phyloP scores from a whole-genome alignment of 1,284 basidiomycete genomes.

The Malassezia psittaci region DNA sequence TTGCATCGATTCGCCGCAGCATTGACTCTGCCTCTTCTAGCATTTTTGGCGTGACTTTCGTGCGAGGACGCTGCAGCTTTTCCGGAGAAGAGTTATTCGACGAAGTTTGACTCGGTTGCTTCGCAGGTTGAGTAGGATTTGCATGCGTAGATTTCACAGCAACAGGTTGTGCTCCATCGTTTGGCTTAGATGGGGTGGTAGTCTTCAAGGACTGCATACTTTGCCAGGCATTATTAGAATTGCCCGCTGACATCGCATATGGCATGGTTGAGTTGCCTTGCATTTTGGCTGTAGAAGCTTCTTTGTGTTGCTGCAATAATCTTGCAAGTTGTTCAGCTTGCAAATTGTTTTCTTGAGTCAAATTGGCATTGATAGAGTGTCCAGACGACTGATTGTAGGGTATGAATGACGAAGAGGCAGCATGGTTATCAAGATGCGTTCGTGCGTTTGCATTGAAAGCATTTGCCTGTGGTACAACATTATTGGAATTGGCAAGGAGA shows the following conservation, averaged over 20 bases:
- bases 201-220: too few relatives aligned
- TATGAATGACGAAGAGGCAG: too few relatives aligned
- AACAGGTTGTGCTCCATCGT: slow-evolving; percentile 6
- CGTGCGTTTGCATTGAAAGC: slow-evolving; percentile 3
- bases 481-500: neutral
- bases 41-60: slow-evolving; percentile 26
- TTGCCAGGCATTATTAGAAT: too few relatives aligned
- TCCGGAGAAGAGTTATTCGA: neutral
- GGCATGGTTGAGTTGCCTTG: too few relatives aligned
- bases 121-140: neutral
- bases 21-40: slow-evolving; percentile 31
- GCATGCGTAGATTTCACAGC: neutral
- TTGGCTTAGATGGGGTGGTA: neutral
- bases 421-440: neutral
- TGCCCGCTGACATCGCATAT: too few relatives aligned
- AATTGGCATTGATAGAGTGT: too few relatives aligned
- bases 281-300: too few relatives aligned
- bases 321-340: slow-evolving; percentile 29
- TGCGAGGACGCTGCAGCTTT: neutral
- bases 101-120: neutral
- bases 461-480: too few relatives aligned
- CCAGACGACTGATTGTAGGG: too few relatives aligned
- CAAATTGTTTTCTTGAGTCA: slow-evolving; percentile 14
- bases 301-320: slow-evolving; percentile 17
- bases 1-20: slow-evolving; percentile 5